These are phyloP conservation scores for Quercus cerris DNA, from an alignment of 306 rosid genomes.

Conservation along the genomic window DNA sequence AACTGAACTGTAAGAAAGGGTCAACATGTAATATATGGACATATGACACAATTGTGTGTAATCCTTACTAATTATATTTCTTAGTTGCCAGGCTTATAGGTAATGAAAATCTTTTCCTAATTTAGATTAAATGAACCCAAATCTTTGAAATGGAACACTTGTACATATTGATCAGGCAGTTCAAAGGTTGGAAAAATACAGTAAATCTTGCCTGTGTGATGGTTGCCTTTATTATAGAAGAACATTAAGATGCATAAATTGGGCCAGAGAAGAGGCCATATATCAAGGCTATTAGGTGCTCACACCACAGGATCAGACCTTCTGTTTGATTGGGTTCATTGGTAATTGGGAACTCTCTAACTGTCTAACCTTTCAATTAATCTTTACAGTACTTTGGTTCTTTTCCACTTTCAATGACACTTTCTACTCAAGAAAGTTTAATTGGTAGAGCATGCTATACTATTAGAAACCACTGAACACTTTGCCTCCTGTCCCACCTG, in stretches of 20 bases:
- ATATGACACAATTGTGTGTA: not conserved
- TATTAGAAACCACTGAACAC: not conserved
- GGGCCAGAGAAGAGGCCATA: not conserved
- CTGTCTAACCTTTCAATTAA: not conserved
- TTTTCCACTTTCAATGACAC: not conserved
- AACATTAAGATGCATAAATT: not conserved
- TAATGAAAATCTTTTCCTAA: not conserved
- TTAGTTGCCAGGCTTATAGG: not conserved
- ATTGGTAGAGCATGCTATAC: not conserved
- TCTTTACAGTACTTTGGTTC: not conserved
- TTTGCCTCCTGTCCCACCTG: slow-evolving; percentile 8
- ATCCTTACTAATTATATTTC: not conserved
- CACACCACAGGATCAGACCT: not conserved
- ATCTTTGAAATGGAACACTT: not conserved
- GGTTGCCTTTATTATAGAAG: not conserved
- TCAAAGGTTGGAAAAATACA: not conserved
- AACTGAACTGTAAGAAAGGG: not conserved
- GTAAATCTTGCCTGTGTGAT: not conserved
- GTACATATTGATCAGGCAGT: not conserved
- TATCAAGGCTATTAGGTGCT: not conserved
- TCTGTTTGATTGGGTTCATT: not conserved
- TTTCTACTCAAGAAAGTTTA: not conserved
- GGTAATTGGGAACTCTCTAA: not conserved
- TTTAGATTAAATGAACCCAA: not conserved
- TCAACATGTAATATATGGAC: not conserved